Base-by-base conservation (phyloP, 345 rosid genomes). In the Lumnitzera racemosa region DNA sequence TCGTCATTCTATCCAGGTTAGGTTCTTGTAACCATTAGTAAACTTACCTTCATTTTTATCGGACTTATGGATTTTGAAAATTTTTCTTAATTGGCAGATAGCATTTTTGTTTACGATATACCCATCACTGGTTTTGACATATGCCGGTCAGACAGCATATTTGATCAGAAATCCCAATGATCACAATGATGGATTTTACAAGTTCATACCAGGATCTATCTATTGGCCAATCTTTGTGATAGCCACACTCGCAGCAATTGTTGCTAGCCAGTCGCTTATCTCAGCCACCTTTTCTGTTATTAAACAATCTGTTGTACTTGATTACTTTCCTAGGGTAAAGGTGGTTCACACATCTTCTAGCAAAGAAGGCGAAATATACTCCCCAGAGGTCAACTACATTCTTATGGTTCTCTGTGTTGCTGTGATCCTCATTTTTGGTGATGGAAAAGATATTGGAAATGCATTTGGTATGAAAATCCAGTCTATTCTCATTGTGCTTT, bases 111-210 rank as follows among this genome's bases (percentile, higher is more conserved):
- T 71, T 59, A 73, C 86, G 2, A 89, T 91, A 51, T 91, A 88
- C 66, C 98, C 98, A 2, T 88, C 96, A 8, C 79, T 88, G 57
- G 75, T 91, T 59, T 73, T 91, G 62, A 89, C 98, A 47, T 91
- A 86, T 67, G 91, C 90, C 3, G 98, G 98, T 53, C 96, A 88
- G 77, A 87, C 95, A 47, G 91, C 95, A 0, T 91, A 88, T 67
- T 77, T 91, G 61, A 86, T 86, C 74, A 83, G 62, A 57, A 59
- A 86, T 57, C 95, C 88, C 15, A 55, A 77, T 17, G 82, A 83
- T 69, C 83, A 75, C 2, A 70, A 70, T 5, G 89, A 88, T 73
- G 95, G 92, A 24, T 91, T 91, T 67, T 91, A 88, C 67, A 90
- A 86, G 72, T 88, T 89, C 51, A 80, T 91, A 66, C 98, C 91